Conservation (phyloP, 2,329 filamentous ascomycete species). For the Fusarium nurragi region DNA sequence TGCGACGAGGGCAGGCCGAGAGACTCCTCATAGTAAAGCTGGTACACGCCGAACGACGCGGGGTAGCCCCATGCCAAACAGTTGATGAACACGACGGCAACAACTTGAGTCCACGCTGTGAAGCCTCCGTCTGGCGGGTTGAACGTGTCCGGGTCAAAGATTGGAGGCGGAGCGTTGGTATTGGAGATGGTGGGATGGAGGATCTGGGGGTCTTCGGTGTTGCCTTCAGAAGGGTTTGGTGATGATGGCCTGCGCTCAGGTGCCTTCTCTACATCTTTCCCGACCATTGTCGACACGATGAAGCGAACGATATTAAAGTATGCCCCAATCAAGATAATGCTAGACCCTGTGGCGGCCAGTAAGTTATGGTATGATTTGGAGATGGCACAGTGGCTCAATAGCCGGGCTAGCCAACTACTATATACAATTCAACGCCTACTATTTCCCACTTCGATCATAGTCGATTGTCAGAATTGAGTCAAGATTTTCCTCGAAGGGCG, state of each 20-base stretch:
- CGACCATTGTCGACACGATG: conserved; percentile 32
- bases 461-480: conserved; percentile 1
- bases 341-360: not conserved
- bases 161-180: conserved; percentile 37
- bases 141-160: conserved; percentile 35
- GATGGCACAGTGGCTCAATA: not conserved
- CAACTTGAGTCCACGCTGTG: conserved; percentile 61
- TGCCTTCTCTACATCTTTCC: conserved; percentile 35
- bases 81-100: conserved; percentile 59
- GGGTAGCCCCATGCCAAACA: conserved; percentile 62
- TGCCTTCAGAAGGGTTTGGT: not conserved
- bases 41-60: conserved; percentile 63
- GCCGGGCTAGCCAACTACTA: conserved; percentile 20
- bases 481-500: conserved; percentile 26
- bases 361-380: not conserved
- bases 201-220: conserved; percentile 2
- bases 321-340: conserved; percentile 9
- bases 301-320: conserved; percentile 1
- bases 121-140: conserved; percentile 57
- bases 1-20: conserved; percentile 50
- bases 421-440: conserved; percentile 25
- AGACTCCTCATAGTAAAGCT: conserved; percentile 57
- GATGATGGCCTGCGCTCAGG: conserved; percentile 10
- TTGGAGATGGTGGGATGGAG: conserved; percentile 41
- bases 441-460: not conserved